A percentile compares a stretch with the other conserved stretches of the same genome.
phyloP scores from a whole-genome alignment of 2,329 filamentous ascomycete species.

The Diplodia seriata region DNA sequence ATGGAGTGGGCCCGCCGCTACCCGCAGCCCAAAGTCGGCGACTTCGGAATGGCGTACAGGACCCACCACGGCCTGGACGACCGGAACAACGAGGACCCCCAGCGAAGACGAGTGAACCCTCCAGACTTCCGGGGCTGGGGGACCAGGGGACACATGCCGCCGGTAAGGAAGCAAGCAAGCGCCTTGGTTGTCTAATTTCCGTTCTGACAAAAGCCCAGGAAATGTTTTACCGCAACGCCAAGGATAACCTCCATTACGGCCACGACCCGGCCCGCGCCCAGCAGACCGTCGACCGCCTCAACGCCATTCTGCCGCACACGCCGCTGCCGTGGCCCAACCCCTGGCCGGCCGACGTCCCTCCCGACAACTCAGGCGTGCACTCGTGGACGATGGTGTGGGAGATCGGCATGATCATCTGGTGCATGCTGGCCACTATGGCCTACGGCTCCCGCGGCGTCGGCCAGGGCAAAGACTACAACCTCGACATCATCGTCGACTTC shows the following conservation, averaged over 20 bases:
- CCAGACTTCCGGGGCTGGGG: background rate
- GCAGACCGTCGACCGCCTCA: background rate
- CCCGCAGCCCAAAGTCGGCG: background rate
- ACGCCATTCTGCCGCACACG: background rate
- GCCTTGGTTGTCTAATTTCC: too few species aligned
- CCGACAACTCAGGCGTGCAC: background rate
- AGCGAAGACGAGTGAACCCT: background rate
- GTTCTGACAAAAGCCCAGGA: background rate
- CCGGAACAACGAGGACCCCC: background rate
- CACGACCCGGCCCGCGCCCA: background rate
- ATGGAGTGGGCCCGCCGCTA: background rate
- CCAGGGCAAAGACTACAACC: too few species aligned
- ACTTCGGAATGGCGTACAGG: background rate
- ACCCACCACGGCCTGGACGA: background rate
- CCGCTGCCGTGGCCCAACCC: background rate
- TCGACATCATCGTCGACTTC: background rate
- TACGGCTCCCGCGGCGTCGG: background rate
- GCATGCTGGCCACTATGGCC: background rate
- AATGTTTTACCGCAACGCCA: too few species aligned
- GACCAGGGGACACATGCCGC: background rate
- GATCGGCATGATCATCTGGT: conserved; percentile 3
- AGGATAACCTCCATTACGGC: too few species aligned
- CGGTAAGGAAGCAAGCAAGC: background rate
- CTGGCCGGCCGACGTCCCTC: background rate
- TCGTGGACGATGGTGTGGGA: conserved; percentile 13